These are phyloP conservation scores for Astrothelium macrocarpum DNA, from an alignment of 495 filamentous ascomycete species.

Conservation along the genomic window DNA sequence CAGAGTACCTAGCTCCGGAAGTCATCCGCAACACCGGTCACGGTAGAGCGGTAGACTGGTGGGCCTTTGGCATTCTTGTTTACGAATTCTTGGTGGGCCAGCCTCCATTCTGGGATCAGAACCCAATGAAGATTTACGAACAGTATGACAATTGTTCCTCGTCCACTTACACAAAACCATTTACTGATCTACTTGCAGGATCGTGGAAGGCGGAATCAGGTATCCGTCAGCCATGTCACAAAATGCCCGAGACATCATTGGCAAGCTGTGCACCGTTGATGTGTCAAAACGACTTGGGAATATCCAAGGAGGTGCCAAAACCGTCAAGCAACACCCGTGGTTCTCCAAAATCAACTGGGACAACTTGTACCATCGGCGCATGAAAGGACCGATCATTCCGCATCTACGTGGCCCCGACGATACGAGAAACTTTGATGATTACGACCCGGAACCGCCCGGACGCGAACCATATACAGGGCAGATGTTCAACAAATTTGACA, in stretches of 20 bases:
- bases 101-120: slow-evolving; percentile 94
- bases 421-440: slow-evolving; percentile 83
- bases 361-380: slow-evolving; percentile 53
- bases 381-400: slow-evolving; percentile 78
- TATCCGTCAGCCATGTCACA: slow-evolving; percentile 62
- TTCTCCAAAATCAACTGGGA: slow-evolving; percentile 82
- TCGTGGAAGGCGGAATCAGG: slow-evolving; percentile 61
- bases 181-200: slow-evolving; percentile 36
- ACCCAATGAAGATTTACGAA: slow-evolving; percentile 94
- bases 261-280: slow-evolving; percentile 78
- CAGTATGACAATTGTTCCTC: slow-evolving; percentile 41
- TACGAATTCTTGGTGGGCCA: slow-evolving; percentile 95
- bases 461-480: slow-evolving; percentile 49
- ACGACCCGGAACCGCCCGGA: slow-evolving; percentile 51
- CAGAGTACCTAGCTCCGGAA: slow-evolving; percentile 93
- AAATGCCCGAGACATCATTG: slow-evolving; percentile 75
- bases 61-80: slow-evolving; percentile 90
- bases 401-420: slow-evolving; percentile 71
- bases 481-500: background rate
- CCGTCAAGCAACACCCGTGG: slow-evolving; percentile 82
- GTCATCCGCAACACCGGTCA: slow-evolving; percentile 90
- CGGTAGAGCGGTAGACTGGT: slow-evolving; percentile 97
- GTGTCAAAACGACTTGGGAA: slow-evolving; percentile 80
- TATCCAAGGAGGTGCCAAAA: slow-evolving; percentile 68
- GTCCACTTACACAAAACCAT: background rate